phyloP scores from a whole-genome alignment of 2,329 filamentous ascomycete genomes.

The Dryadomyces sulphureus region DNA sequence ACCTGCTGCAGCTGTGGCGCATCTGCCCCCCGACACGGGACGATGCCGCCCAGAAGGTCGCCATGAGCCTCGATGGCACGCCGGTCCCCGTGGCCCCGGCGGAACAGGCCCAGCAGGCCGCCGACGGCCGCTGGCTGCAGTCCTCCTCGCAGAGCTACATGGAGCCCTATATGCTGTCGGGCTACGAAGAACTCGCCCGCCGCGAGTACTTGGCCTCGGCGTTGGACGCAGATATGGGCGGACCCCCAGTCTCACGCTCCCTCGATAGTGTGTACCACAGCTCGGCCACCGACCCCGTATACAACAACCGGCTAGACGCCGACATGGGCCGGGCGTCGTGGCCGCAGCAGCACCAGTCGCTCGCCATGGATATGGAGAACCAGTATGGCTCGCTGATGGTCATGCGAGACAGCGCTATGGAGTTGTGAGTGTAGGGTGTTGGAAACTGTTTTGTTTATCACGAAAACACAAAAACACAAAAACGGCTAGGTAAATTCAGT shows the following conservation, averaged over 20 bases:
- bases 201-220: slow-evolving; percentile 39
- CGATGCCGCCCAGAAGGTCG: slow-evolving; percentile 17
- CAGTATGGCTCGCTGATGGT: slow-evolving; percentile 45
- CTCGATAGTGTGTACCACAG: slow-evolving; percentile 54
- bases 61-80: slow-evolving; percentile 33
- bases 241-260: slow-evolving; percentile 11
- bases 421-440: slow-evolving; percentile 6
- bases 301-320: slow-evolving; percentile 27
- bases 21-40: slow-evolving; percentile 60
- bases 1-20: slow-evolving; percentile 73
- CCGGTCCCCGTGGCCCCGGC: slow-evolving; percentile 15
- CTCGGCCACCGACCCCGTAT: slow-evolving; percentile 59
- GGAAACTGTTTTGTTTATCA: too few species aligned
- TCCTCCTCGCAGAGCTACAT: slow-evolving; percentile 27
- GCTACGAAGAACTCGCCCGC: slow-evolving; percentile 57
- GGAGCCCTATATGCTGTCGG: slow-evolving; percentile 74
- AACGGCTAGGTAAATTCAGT: too few species aligned
- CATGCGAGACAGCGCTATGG: slow-evolving; percentile 10
- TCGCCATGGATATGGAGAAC: slow-evolving; percentile 54
- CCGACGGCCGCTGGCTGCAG: slow-evolving; percentile 36
- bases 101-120: slow-evolving; percentile 22
- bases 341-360: slow-evolving; percentile 30
- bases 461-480: too few species aligned
- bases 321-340: slow-evolving; percentile 19
- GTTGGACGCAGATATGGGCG: background rate